Percentiles rank a stretch among this genome's conserved stretches.
phyloP scores from a whole-genome alignment of 2,329 filamentous ascomycete species.

The Ceratocystis smalleyi region DNA sequence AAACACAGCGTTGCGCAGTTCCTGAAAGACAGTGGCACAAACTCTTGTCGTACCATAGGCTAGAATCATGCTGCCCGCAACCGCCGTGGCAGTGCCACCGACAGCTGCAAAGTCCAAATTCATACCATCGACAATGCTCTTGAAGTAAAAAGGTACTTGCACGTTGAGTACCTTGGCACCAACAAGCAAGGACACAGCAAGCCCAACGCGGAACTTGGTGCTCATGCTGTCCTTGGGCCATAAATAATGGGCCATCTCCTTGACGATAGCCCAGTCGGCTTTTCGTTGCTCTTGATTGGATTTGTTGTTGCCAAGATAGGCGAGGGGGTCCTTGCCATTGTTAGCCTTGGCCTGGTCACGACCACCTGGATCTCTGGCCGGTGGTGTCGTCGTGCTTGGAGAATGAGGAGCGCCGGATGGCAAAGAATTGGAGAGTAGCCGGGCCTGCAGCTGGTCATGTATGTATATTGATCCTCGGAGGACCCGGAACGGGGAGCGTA shows the following conservation, averaged over 20 bases:
- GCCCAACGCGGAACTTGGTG: conserved; percentile 68
- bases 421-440: conserved; percentile 6
- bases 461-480: conserved; percentile 12
- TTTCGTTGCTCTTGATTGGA: conserved; percentile 78
- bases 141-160: conserved; percentile 98
- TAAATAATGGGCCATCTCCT: conserved; percentile 88
- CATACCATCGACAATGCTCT: conserved; percentile 93
- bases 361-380: not conserved
- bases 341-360: conserved; percentile 13
- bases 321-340: conserved; percentile 36
- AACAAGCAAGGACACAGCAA: conserved; percentile 70
- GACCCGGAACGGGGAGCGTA: conserved; percentile 7
- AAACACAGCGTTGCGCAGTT: conserved; percentile 89
- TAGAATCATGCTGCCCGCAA: conserved; percentile 83
- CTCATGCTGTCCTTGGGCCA: conserved; percentile 70
- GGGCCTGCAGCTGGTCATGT: conserved; percentile 12
- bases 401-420: not conserved
- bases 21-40: conserved; percentile 77
- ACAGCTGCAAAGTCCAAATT: conserved; percentile 80
- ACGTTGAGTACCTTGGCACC: conserved; percentile 93
- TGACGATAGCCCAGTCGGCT: conserved; percentile 97
- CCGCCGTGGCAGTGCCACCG: conserved; percentile 76
- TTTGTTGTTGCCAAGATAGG: conserved; percentile 43
- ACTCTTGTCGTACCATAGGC: conserved; percentile 84
- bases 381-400: not conserved